Conservation (phyloP, 2,329 filamentous ascomycete species). For the Dendrostoma leiphaemia region DNA sequence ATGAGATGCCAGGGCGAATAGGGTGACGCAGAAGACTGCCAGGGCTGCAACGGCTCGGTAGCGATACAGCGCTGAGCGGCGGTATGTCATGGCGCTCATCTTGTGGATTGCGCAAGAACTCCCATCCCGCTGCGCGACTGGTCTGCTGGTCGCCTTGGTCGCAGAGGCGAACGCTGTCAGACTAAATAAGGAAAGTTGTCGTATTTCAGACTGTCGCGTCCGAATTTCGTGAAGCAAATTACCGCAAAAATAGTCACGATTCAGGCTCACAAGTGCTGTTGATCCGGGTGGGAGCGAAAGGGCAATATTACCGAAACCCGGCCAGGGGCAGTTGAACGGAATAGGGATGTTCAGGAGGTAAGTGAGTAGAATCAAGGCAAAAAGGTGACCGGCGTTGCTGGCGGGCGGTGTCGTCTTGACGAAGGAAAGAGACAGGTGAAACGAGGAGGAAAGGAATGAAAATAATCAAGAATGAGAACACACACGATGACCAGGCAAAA, state of each 20-base stretch:
- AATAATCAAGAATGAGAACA: neutral
- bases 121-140: constrained; percentile 15
- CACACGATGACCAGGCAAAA: neutral
- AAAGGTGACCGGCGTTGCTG: neutral
- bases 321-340: constrained; percentile 15
- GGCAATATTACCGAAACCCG: constrained; percentile 12
- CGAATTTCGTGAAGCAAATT: neutral
- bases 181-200: neutral
- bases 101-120: neutral
- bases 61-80: constrained; percentile 17
- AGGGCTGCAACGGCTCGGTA: constrained; percentile 14
- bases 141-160: neutral
- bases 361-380: neutral
- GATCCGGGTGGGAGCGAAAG: constrained; percentile 1
- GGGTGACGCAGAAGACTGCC: constrained; percentile 13
- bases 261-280: constrained; percentile 5
- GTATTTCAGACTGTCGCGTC: neutral
- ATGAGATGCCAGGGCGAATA: constrained; percentile 16
- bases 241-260: neutral
- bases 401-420: neutral
- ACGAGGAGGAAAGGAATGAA: neutral
- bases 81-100: constrained; percentile 19
- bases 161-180: neutral
- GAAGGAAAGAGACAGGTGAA: neutral
- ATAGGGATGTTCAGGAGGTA: constrained; percentile 17